Percentiles rank a stretch among this genome's conserved stretches.
phyloP scores from a whole-genome alignment of 352 stramenopile species.

The Pythium scleroteichum region DNA sequence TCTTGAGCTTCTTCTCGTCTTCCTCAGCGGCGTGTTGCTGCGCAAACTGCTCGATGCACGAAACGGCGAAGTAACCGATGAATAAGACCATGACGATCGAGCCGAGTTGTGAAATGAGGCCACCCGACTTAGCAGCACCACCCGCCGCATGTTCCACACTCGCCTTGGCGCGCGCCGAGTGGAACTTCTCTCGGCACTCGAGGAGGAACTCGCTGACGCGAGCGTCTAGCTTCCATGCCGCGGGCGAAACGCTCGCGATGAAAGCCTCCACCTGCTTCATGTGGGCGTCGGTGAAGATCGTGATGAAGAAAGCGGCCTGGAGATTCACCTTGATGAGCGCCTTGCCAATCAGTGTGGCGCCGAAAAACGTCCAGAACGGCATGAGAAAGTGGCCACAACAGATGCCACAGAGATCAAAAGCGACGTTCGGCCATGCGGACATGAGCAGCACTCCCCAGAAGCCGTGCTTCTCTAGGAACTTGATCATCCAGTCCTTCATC shows the following conservation, averaged over 20 bases:
- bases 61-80: conserved; percentile 89
- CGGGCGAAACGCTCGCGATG: conserved; percentile 73
- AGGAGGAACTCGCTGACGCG: conserved; percentile 86
- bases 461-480: conserved; percentile 89
- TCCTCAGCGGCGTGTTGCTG: conserved; percentile 88
- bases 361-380: conserved; percentile 96
- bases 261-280: conserved; percentile 85
- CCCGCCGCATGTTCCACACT: conserved; percentile 53
- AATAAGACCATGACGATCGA: conserved; percentile 86
- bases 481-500: conserved; percentile 94
- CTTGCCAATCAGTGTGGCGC: conserved; percentile 93
- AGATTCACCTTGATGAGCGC: conserved; percentile 92
- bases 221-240: conserved; percentile 72
- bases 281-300: conserved; percentile 87
- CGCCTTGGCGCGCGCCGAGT: conserved; percentile 68
- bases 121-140: conserved; percentile 45
- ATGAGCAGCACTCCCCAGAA: conserved; percentile 94
- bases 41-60: conserved; percentile 90
- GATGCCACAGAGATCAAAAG: conserved; percentile 94
- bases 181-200: conserved; percentile 86
- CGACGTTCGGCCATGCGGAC: conserved; percentile 93
- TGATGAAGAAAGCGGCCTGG: conserved; percentile 91
- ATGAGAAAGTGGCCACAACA: conserved; percentile 95
- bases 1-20: conserved; percentile 87
- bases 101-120: conserved; percentile 75